phyloP scores from a whole-genome alignment of 2,329 filamentous ascomycete species.

The Dactylellina drechsleri region DNA sequence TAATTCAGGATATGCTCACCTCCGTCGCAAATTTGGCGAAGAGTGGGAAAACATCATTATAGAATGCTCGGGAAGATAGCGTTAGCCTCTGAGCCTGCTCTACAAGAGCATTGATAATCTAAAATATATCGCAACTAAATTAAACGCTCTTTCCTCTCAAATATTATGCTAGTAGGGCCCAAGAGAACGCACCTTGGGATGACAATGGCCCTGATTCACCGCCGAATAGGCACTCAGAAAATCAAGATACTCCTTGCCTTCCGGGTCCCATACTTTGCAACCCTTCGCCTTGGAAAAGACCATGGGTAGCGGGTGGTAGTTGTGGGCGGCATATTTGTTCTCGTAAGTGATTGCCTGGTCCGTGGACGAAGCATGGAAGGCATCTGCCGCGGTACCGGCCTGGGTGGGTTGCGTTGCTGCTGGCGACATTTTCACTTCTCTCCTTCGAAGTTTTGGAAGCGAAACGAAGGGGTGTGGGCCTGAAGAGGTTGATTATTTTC shows the following conservation, averaged over 20 bases:
- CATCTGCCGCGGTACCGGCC: constrained; percentile 7
- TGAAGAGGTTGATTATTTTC: constrained; percentile 16
- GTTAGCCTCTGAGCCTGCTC: constrained; percentile 91
- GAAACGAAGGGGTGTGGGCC: constrained; percentile 20
- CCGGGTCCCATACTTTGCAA: constrained; percentile 93
- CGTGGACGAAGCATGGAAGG: constrained; percentile 79
- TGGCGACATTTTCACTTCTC: constrained; percentile 33
- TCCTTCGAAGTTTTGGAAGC: constrained; percentile 10
- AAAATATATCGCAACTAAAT: not conserved
- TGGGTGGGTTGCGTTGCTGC: constrained; percentile 39
- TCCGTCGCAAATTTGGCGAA: constrained; percentile 92
- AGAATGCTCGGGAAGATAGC: constrained; percentile 91
- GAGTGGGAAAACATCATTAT: constrained; percentile 97
- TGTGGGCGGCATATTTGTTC: constrained; percentile 89
- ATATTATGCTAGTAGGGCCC: not conserved
- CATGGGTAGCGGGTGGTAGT: constrained; percentile 96
- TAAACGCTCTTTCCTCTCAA: not conserved
- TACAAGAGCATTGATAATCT: constrained; percentile 78
- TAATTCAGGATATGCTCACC: constrained; percentile 62
- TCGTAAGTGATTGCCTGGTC: constrained; percentile 81
- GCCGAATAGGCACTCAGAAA: constrained; percentile 98
- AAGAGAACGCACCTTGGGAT: constrained; percentile 77
- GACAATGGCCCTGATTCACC: constrained; percentile 97
- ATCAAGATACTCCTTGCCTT: constrained; percentile 94
- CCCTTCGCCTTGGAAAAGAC: constrained; percentile 89